phyloP scores from a whole-genome alignment of 352 stramenopile species.

The Globisporangium nodosum region DNA sequence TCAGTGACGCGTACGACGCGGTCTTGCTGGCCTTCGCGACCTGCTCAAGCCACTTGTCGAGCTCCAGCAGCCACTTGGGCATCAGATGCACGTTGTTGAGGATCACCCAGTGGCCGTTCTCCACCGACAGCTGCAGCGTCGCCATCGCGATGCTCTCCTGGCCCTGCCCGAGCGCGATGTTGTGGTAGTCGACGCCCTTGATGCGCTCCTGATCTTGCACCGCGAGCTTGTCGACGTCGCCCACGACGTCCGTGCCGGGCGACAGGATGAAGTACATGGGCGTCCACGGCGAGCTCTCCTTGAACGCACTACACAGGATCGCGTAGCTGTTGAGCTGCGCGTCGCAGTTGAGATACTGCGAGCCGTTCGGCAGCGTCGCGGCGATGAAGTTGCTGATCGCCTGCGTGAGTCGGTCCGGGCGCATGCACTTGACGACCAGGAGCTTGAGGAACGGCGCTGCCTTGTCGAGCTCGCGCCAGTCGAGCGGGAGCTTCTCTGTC shows the following conservation, averaged over 20 bases:
- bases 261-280: constrained; percentile 98
- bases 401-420: constrained; percentile 91
- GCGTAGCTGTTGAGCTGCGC: constrained; percentile 93
- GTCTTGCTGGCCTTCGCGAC: constrained; percentile 55
- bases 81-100: constrained; percentile 95
- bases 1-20: constrained; percentile 33
- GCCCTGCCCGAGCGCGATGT: constrained; percentile 92
- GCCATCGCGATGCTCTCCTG: constrained; percentile 91
- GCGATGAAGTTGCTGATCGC: constrained; percentile 93
- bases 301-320: constrained; percentile 92
- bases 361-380: constrained; percentile 63
- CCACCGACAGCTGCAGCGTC: constrained; percentile 76
- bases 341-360: constrained; percentile 80
- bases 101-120: constrained; percentile 94
- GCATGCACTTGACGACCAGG: constrained; percentile 92
- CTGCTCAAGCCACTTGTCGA: constrained; percentile 91
- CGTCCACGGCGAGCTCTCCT: constrained; percentile 92
- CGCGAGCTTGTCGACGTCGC: constrained; percentile 93
- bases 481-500: constrained; percentile 85
- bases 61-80: constrained; percentile 89
- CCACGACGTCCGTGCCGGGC: constrained; percentile 95
- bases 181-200: constrained; percentile 96
- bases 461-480: constrained; percentile 92
- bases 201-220: constrained; percentile 87
- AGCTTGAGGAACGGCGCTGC: constrained; percentile 89